phyloP scores from a whole-genome alignment of 495 filamentous ascomycete species.

The Penicillium roqueforti region DNA sequence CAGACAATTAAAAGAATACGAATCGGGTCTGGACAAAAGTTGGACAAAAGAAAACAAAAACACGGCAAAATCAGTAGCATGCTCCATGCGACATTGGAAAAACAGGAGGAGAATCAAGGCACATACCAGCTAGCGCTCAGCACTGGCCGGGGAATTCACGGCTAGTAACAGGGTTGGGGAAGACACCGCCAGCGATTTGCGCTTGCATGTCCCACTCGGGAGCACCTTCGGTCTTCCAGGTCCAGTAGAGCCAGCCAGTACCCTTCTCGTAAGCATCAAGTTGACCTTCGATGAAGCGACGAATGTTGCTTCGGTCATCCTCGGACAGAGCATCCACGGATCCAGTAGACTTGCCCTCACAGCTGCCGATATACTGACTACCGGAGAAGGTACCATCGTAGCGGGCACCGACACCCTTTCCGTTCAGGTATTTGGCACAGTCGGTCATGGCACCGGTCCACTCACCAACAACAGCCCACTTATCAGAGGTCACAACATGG shows the following conservation, averaged over 20 bases:
- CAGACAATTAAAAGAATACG: neutral
- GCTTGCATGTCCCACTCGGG: slow-evolving; percentile 85
- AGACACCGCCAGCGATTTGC: slow-evolving; percentile 54
- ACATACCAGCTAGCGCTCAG: slow-evolving; percentile 3
- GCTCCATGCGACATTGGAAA: neutral
- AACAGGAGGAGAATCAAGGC: slow-evolving; percentile 1
- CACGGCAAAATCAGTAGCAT: neutral
- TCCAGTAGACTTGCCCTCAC: slow-evolving; percentile 54
- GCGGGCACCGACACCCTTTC: slow-evolving; percentile 60
- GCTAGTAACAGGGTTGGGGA: slow-evolving; percentile 56
- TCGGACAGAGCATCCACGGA: slow-evolving; percentile 48
- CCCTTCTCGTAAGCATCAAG: slow-evolving; percentile 68
- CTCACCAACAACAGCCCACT: slow-evolving; percentile 69
- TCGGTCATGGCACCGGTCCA: slow-evolving; percentile 69
- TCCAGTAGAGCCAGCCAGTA: slow-evolving; percentile 76
- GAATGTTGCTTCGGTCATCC: slow-evolving; percentile 54
- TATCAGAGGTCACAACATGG: slow-evolving; percentile 54
- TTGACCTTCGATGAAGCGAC: slow-evolving; percentile 66
- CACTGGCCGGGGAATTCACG: slow-evolving; percentile 49
- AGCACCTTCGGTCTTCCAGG: slow-evolving; percentile 79
- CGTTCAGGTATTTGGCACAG: slow-evolving; percentile 70
- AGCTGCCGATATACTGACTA: slow-evolving; percentile 50
- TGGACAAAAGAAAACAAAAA: neutral
- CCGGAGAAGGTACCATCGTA: slow-evolving; percentile 62
- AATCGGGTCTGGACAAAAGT: neutral